Evolutionary conservation across 2,329 filamentous ascomycete genomes (phyloP), one percentile per base, ranked within the genome.

Genomic region (Periconia digitata): DNA sequence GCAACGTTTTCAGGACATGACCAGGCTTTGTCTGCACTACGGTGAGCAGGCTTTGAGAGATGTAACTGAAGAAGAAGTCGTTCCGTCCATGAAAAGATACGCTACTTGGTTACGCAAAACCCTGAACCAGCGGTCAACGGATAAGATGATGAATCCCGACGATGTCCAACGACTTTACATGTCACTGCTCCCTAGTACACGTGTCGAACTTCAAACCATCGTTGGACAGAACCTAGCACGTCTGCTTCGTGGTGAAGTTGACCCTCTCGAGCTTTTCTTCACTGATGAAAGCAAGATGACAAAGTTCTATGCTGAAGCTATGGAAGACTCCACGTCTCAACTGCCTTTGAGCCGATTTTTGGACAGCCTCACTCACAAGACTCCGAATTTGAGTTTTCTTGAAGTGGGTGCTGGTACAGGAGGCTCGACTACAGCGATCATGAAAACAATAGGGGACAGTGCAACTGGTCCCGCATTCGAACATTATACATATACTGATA

Each of bases 351-450:
- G 42, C 3, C 8, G 22, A 3, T 51, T 48, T 29, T 8, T 54
- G 7, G 47, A 51, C n/a, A 15, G 6, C 18, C 38, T 54, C 6
- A 44, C 37, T 12, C 47, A 54, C 29, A 54, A 54, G 22, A 10
- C 13, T 5, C 48, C 47, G 15, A 22, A 27, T 20, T 34, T 59
- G 2, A 50, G 40, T 16, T 51, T 53, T 42, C 43, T 36, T n/a
- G 49, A 55, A 16, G 32, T 57, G 16, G 53, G 53, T 15, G 39
- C 51, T 3, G 54, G 49, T 6, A 55, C 51, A 5, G 44, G 24
- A 27, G 24, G n/a, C n/a, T n/a, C n/a, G n/a, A n/a, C n/a, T n/a
- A n/a, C n/a, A n/a, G n/a, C 40, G 17, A 38, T n/a, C n/a, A n/a
- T 43, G 36, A n/a, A n/a, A n/a, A n/a, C n/a, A n/a, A n/a, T n/a